phyloP scores from a whole-genome alignment of 2,329 filamentous ascomycete species.

The Delphinella strobiligena region DNA sequence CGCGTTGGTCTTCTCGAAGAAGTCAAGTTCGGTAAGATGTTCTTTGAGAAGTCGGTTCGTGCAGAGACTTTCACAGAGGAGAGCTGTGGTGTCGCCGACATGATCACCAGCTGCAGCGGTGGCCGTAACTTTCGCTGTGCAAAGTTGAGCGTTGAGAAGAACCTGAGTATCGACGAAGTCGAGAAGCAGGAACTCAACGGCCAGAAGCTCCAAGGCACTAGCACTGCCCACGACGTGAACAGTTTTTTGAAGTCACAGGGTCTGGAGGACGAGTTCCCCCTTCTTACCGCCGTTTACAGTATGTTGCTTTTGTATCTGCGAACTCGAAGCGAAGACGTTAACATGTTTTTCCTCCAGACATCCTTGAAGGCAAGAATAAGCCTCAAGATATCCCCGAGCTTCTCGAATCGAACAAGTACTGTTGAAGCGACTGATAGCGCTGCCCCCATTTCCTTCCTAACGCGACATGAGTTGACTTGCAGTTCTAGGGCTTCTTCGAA shows the following conservation, averaged over 20 bases:
- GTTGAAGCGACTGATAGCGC: too few species aligned
- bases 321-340: slow-evolving; percentile 1
- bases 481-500: slow-evolving; percentile 7
- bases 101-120: slow-evolving; percentile 87
- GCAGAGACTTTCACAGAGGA: slow-evolving; percentile 91
- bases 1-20: slow-evolving; percentile 90
- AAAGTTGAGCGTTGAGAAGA: slow-evolving; percentile 71
- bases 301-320: slow-evolving; percentile 16
- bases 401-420: slow-evolving; percentile 21
- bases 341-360: slow-evolving; percentile 33
- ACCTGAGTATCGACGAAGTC: slow-evolving; percentile 71
- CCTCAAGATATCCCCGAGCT: slow-evolving; percentile 72
- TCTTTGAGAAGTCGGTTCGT: slow-evolving; percentile 74
- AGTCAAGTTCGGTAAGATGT: slow-evolving; percentile 88
- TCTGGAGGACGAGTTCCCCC: slow-evolving; percentile 70
- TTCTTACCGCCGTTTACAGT: slow-evolving; percentile 79
- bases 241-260: slow-evolving; percentile 71
- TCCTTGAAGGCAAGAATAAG: slow-evolving; percentile 62
- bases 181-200: slow-evolving; percentile 86
- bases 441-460: slow-evolving; percentile 1
- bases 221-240: slow-evolving; percentile 84
- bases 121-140: slow-evolving; percentile 93
- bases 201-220: slow-evolving; percentile 91
- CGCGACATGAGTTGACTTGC: slow-evolving; percentile 6
- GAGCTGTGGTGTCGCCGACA: slow-evolving; percentile 84